phyloP scores from a whole-genome alignment of 2,329 filamentous ascomycete genomes.

The Chrysoporthe deuterocubensis region DNA sequence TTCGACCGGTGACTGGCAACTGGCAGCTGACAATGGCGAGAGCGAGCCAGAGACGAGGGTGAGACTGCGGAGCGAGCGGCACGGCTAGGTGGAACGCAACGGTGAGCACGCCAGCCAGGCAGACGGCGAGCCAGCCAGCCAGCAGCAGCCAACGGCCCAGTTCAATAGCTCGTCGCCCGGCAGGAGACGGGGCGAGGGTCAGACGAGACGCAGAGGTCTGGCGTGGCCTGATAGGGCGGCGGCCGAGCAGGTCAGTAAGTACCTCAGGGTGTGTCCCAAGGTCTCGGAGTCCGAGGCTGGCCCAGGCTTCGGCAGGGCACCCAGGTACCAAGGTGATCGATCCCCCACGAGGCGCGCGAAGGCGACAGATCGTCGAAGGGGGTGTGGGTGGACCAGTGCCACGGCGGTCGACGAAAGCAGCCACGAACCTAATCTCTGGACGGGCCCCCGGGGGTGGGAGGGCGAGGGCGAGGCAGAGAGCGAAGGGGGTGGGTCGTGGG shows the following conservation, averaged over 20 bases:
- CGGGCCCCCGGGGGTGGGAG: neutral
- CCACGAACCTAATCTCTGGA: conserved; percentile 26
- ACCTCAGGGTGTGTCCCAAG: conserved; percentile 15
- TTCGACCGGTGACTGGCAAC: conserved; percentile 8
- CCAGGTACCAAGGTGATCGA: neutral
- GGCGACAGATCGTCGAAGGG: neutral
- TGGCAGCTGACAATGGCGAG: no score
- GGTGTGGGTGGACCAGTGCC: conserved; percentile 27
- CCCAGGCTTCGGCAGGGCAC: neutral
- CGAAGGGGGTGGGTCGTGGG: conserved; percentile 23
- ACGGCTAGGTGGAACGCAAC: neutral
- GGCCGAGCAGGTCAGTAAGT: conserved; percentile 2
- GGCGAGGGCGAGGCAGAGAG: neutral
- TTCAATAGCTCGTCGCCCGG: conserved; percentile 6
- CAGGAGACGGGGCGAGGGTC: conserved; percentile 12
- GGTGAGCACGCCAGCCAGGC: neutral
- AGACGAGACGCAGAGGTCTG: conserved; percentile 16
- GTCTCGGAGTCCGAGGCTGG: conserved; percentile 22
- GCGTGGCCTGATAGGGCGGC: neutral
- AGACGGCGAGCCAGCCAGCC: conserved; percentile 15
- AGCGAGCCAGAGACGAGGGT: neutral
- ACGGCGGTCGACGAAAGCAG: conserved; percentile 16
- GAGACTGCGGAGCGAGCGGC: neutral
- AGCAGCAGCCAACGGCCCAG: conserved; percentile 19
- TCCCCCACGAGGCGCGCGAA: neutral